Percentiles rank a stretch among this genome's conserved stretches.
Evolutionary conservation across 305 asterid genomes (phyloP).

Genomic region (Solanum chacoense): DNA sequence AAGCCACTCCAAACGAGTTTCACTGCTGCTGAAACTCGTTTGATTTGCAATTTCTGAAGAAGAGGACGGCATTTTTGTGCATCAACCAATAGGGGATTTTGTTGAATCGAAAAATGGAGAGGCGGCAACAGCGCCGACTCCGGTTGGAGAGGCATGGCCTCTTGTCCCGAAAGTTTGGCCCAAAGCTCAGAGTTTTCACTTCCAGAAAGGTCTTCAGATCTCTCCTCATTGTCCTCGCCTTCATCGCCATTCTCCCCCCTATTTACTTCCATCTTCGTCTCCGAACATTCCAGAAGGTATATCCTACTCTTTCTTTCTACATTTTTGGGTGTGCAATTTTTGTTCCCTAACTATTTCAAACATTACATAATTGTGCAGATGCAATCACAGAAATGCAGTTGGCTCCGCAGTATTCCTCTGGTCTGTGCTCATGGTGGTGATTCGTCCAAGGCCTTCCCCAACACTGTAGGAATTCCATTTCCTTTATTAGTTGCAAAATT

Average conservation of each 20-base stretch:
- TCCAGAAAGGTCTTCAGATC: constrained; percentile 44
- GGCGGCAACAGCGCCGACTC: constrained; percentile 31
- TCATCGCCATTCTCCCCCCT: constrained; percentile 71
- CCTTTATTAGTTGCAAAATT: background rate
- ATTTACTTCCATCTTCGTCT: constrained; percentile 83
- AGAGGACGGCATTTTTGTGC: background rate
- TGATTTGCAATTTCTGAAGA: background rate
- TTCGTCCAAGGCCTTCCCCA: constrained; percentile 82
- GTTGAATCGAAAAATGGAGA: constrained; percentile 9
- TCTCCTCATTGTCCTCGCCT: constrained; percentile 51
- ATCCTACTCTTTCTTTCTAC: background rate
- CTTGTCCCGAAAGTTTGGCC: constrained; percentile 13
- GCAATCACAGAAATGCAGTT: constrained; percentile 55
- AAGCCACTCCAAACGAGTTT: background rate
- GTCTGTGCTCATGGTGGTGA: constrained; percentile 99
- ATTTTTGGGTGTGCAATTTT: background rate
- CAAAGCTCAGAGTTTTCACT: constrained; percentile 9
- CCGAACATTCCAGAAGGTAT: constrained; percentile 70
- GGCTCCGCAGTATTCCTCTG: constrained; percentile 73
- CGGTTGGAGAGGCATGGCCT: constrained; percentile 28
- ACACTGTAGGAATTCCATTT: constrained; percentile 48
- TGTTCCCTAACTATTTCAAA: background rate
- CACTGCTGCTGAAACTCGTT: background rate
- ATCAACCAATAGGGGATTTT: background rate
- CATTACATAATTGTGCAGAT: constrained; percentile 31